Conservation (phyloP, 805 yeast genomes). For the Metschnikowia aberdeeniae region DNA sequence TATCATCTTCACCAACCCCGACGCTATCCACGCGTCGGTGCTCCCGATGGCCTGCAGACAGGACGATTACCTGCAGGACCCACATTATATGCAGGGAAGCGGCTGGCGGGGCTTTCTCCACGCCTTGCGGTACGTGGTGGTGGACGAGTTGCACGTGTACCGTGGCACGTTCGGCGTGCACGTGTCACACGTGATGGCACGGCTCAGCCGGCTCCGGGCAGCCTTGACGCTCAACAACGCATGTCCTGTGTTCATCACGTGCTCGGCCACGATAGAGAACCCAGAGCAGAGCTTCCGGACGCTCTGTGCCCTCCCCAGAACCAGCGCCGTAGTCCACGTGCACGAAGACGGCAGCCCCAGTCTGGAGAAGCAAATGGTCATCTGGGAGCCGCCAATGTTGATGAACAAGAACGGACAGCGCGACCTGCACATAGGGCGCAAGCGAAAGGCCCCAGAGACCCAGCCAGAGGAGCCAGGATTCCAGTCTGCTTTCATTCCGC, state of each 20-base stretch:
- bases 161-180: conserved; percentile 91
- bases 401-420: conserved; percentile 53
- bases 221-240: conserved; percentile 12
- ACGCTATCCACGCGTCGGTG: conserved; percentile 81
- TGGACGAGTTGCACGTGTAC: conserved; percentile 85
- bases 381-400: conserved; percentile 79
- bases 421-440: conserved; percentile 4
- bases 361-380: conserved; percentile 68
- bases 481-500: conserved; percentile 24
- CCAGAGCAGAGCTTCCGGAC: conserved; percentile 71
- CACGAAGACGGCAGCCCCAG: conserved; percentile 85
- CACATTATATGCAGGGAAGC: neutral
- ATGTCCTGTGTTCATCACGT: conserved; percentile 64
- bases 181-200: conserved; percentile 78
- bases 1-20: conserved; percentile 92
- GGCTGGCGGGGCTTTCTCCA: conserved; percentile 68
- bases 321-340: conserved; percentile 50
- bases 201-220: conserved; percentile 58
- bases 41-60: conserved; percentile 46
- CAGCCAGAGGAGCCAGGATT: neutral
- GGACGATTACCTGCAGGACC: no score
- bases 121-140: conserved; percentile 66
- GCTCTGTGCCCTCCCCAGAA: conserved; percentile 59
- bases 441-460: neutral
- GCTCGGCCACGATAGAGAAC: conserved; percentile 86